Conservation (phyloP, 371 early-diverging fungal species). For the Mortierella sp. region DNA sequence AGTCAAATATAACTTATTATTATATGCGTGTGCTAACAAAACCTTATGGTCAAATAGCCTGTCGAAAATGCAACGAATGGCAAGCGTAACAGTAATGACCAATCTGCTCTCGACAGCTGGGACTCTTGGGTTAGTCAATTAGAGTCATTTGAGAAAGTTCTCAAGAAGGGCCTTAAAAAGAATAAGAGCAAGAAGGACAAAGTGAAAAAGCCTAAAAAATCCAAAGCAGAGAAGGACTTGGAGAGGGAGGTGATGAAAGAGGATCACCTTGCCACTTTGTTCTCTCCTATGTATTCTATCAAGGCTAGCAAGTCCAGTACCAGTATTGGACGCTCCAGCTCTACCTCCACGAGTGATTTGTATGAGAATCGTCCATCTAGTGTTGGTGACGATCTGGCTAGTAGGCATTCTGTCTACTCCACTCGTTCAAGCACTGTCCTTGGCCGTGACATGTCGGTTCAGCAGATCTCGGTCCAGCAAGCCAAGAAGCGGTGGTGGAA, state of each 20-base stretch:
- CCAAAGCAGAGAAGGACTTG: background rate
- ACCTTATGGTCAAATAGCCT: conserved; percentile 23
- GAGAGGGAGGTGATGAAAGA: conserved; percentile 7
- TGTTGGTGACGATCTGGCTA: conserved; percentile 4
- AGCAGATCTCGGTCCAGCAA: conserved; percentile 35
- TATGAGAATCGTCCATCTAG: conserved; percentile 10
- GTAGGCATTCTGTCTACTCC: conserved; percentile 26
- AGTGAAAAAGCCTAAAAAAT: conserved; percentile 4
- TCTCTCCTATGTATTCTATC: conserved; percentile 14
- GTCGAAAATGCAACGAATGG: conserved; percentile 19
- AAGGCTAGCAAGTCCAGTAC: conserved; percentile 15
- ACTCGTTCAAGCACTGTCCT: conserved; percentile 21
- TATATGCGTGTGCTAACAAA: background rate
- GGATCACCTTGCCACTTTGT: background rate
- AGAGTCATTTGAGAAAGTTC: conserved; percentile 50
- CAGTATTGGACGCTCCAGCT: conserved; percentile 15
- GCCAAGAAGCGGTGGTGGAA: conserved; percentile 49
- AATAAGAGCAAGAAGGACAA: conserved; percentile 20
- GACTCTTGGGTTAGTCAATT: conserved; percentile 55
- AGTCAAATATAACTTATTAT: background rate
- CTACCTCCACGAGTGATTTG: background rate
- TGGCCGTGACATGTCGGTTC: conserved; percentile 12
- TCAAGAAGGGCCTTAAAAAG: conserved; percentile 49
- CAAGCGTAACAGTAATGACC: conserved; percentile 8
- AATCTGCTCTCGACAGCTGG: conserved; percentile 38